phyloP scores from a whole-genome alignment of 352 stramenopile genomes.

The Saprolegnia parasitica region DNA sequence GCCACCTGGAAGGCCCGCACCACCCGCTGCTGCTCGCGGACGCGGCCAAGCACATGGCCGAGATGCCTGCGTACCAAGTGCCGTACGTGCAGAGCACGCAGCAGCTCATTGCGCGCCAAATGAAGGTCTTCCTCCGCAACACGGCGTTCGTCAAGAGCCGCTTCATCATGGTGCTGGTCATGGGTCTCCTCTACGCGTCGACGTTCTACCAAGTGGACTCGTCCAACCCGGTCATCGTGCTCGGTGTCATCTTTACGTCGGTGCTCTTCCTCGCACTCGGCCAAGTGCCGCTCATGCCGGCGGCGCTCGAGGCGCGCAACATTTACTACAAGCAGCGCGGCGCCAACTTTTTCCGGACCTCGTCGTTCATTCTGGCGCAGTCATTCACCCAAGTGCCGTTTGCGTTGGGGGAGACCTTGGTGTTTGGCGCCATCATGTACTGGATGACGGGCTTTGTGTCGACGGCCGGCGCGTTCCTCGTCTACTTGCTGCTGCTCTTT shows the following conservation, averaged over 20 bases:
- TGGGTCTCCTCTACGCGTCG: conserved; percentile 38
- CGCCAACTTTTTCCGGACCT: conserved; percentile 46
- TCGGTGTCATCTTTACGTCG: conserved; percentile 68
- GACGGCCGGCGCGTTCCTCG: background rate
- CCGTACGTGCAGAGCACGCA: conserved; percentile 31
- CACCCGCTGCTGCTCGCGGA: background rate
- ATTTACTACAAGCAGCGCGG: conserved; percentile 53
- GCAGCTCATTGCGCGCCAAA: conserved; percentile 40
- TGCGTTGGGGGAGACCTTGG: conserved; percentile 37
- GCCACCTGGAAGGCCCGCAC: conserved; percentile 34
- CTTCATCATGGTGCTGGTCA: conserved; percentile 36
- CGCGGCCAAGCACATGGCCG: background rate
- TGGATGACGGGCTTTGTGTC: no score
- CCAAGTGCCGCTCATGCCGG: conserved; percentile 43
- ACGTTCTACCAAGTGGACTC: conserved; percentile 42
- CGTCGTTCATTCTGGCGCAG: conserved; percentile 39
- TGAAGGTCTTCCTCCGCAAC: conserved; percentile 48
- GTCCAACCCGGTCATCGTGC: conserved; percentile 37
- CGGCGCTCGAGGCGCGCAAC: conserved; percentile 38
- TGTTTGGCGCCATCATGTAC: no score
- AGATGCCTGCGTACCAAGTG: background rate
- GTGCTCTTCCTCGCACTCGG: conserved; percentile 50
- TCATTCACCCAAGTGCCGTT: conserved; percentile 28
- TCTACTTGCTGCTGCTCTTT: background rate
- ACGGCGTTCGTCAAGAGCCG: conserved; percentile 36